Evolutionary conservation across 2,329 filamentous ascomycete species (phyloP).

Genomic region (Chrysosphaeria jannelii): DNA sequence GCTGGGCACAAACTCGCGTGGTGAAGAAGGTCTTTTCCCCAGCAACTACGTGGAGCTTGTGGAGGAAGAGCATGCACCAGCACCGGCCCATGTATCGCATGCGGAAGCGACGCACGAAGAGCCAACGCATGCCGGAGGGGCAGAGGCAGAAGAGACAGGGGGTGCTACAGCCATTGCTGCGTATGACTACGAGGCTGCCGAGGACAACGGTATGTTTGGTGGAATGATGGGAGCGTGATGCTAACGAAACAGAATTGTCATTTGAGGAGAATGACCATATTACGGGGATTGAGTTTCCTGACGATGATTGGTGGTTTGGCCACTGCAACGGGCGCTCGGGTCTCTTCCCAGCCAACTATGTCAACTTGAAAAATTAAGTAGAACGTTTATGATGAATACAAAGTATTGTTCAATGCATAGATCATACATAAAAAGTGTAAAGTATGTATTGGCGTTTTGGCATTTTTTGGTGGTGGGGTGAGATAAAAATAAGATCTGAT

Average conservation of each 20-base stretch:
- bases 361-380: conserved; percentile 17
- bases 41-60: conserved; percentile 89
- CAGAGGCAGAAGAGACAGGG: conserved; percentile 3
- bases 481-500: too few species aligned
- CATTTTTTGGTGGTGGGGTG: too few species aligned
- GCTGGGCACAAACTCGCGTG: conserved; percentile 68
- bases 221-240: conserved; percentile 5
- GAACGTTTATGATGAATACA: too few species aligned
- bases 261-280: conserved; percentile 78
- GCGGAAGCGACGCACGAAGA: conserved; percentile 11
- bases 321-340: conserved; percentile 52
- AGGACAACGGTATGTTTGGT: conserved; percentile 43
- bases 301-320: conserved; percentile 97
- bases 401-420: too few species aligned
- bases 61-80: conserved; percentile 18
- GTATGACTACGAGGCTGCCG: conserved; percentile 90
- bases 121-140: conserved; percentile 8
- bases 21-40: conserved; percentile 75
- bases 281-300: conserved; percentile 68
- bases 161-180: conserved; percentile 52
- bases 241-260: conserved; percentile 25
- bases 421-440: too few species aligned
- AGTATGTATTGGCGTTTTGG: not conserved
- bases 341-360: conserved; percentile 55
- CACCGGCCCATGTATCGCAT: conserved; percentile 5